A percentile compares a stretch with the other conserved stretches of the same genome.
These are phyloP conservation scores for Metarhizium sp. DNA, from an alignment of 2,329 filamentous ascomycete species.

Conservation along the genomic window DNA sequence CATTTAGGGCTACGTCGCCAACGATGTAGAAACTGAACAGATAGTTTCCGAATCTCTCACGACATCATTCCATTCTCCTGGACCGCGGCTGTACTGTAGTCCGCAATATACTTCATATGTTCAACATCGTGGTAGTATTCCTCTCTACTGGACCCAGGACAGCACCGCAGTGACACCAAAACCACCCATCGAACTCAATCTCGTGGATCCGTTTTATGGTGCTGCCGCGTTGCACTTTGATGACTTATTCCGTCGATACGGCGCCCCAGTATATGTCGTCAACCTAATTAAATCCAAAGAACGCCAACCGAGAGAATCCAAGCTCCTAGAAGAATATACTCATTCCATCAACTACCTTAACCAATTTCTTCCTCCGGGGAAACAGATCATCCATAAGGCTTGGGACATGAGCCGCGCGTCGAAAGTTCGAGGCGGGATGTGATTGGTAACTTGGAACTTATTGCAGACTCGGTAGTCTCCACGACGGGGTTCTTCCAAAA, in stretches of 20 bases:
- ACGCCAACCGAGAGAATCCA: conserved; percentile 81
- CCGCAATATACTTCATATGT: conserved; percentile 94
- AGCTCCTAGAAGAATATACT: conserved; percentile 79
- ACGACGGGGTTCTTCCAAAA: conserved; percentile 94
- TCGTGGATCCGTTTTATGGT: conserved; percentile 93
- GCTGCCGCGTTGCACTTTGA: conserved; percentile 93
- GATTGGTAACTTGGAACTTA: conserved; percentile 80
- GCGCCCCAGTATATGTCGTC: conserved; percentile 81
- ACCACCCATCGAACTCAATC: conserved; percentile 87
- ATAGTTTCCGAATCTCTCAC: conserved; percentile 92
- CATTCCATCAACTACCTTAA: conserved; percentile 86
- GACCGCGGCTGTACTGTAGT: conserved; percentile 74
- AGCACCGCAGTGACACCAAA: conserved; percentile 92
- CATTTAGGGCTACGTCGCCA: conserved; percentile 76
- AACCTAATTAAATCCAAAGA: conserved; percentile 89
- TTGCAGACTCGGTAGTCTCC: conserved; percentile 77
- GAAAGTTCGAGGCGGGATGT: conserved; percentile 91
- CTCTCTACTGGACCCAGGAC: conserved; percentile 95
- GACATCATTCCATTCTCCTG: conserved; percentile 90
- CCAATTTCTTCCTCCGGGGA: conserved; percentile 75
- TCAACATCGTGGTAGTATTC: conserved; percentile 93
- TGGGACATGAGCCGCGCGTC: conserved; percentile 98
- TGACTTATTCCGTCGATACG: conserved; percentile 87
- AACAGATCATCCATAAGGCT: conserved; percentile 86
- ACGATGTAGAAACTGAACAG: conserved; percentile 97